Conservation (phyloP, 2,329 filamentous ascomycete species). For the Whalleya microplaca region DNA sequence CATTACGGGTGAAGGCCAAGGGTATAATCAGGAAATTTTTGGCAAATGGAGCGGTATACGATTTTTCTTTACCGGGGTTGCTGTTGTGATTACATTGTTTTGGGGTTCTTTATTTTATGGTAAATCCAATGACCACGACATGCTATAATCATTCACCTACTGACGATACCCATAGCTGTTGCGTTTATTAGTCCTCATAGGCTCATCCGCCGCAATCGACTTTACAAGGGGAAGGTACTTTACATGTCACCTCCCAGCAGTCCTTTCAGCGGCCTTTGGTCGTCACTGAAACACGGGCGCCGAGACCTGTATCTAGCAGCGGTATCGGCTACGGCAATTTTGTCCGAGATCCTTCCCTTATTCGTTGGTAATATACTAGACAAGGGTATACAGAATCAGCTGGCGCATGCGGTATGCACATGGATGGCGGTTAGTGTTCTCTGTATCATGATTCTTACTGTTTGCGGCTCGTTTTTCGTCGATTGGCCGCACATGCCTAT, state of each 20-base stretch:
- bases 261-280: conserved; percentile 48
- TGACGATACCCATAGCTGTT: conserved; percentile 41
- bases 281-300: conserved; percentile 37
- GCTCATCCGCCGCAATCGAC: conserved; percentile 43
- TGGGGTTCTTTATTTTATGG: conserved; percentile 43
- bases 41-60: conserved; percentile 39
- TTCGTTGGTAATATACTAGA: conserved; percentile 54
- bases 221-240: conserved; percentile 44
- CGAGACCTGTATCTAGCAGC: conserved; percentile 45
- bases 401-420: conserved; percentile 46
- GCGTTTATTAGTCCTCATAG: conserved; percentile 50
- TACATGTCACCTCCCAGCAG: conserved; percentile 46
- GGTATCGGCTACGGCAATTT: conserved; percentile 47
- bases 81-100: conserved; percentile 39
- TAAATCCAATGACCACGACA: conserved; percentile 18
- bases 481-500: conserved; percentile 50
- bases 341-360: conserved; percentile 55
- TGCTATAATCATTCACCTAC: not conserved
- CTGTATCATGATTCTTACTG: conserved; percentile 46
- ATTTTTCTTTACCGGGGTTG: conserved; percentile 42
- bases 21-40: conserved; percentile 33
- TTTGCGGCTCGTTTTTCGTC: conserved; percentile 46
- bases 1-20: conserved; percentile 29
- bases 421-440: conserved; percentile 45
- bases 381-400: conserved; percentile 44